Base-by-base conservation (phyloP, 352 stramenopile species). In the Blastocystis hominis region DNA sequence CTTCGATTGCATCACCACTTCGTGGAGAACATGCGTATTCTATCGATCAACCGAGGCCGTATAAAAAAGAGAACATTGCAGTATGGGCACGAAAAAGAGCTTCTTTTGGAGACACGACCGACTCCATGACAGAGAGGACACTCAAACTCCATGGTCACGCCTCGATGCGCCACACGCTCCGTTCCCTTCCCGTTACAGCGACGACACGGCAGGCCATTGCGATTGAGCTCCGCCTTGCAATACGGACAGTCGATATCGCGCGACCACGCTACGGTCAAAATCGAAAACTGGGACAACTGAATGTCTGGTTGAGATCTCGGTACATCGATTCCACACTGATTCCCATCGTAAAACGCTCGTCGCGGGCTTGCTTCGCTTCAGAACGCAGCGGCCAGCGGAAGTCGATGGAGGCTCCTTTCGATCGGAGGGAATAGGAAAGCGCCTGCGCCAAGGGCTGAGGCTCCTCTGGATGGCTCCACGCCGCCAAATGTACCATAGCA, bases 191-290 rank as follows among this genome's bases (percentile, higher is more conserved):
- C 72, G 38, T 68, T 47, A 30, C 72, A 84, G 30, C 72, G 72
- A 15, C 50, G 72, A 68, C 72, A 84, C 13, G 53, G 30, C 34
- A n/a, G 55, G 10, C 54, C n/a, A 36, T 66, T 20, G 15, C 10
- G 6, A 5, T 55, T 30, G 34, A 17, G 34, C 10, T n/a, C 24
- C 24, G 30, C 7, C 20, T 36, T 40, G 38, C 72, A 84, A n/a
- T 66, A 30, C 34, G 72, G 72, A 68, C 72, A 84, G 7, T 84
- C 72, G 20, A 84, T 47, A n/a, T 50, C 54, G 2, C 72, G 17
- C 5, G 72, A 84, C 72, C 72, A 84, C 7, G 72, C 72, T 84
- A 84, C 46, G 38, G 7, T 68, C 17, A 69, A 38, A 44, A n/a
- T 3, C 0, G 30, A 44, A 10, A 6, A 46, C 13, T 3, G 30